A percentile compares a stretch with the other conserved stretches of the same genome.
These are phyloP conservation scores for Capsicum rhomboideum DNA, from an alignment of 257 asterid species.

Conservation along the genomic window DNA sequence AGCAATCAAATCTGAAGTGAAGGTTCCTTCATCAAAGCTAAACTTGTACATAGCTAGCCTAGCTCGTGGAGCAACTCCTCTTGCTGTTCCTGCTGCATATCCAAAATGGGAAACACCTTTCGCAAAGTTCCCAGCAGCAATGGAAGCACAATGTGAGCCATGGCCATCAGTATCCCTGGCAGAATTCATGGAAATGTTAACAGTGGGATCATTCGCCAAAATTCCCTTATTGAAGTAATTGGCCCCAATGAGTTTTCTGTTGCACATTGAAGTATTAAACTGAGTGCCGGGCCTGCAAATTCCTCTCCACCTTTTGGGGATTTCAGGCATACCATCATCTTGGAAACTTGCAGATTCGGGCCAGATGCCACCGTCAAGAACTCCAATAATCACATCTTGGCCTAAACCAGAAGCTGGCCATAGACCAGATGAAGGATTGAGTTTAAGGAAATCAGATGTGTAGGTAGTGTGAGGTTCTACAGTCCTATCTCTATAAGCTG, in stretches of 20 bases:
- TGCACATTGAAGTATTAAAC: constrained; percentile 19
- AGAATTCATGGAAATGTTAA: constrained; percentile 9
- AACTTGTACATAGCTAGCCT: too few species aligned
- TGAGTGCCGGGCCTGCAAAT: constrained; percentile 6
- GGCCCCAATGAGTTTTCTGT: constrained; percentile 17
- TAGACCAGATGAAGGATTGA: constrained; percentile 4
- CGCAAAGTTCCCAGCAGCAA: too few species aligned
- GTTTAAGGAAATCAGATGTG: constrained; percentile 8
- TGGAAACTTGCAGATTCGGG: not conserved
- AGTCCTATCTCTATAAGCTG: constrained; percentile 6
- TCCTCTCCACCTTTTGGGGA: constrained; percentile 19
- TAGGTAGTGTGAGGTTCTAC: constrained; percentile 10
- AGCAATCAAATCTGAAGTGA: too few species aligned
- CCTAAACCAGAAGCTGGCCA: constrained; percentile 16
- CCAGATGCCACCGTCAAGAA: constrained; percentile 7
- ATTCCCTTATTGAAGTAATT: constrained; percentile 15
- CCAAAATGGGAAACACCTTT: too few species aligned
- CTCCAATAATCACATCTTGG: constrained; percentile 11
- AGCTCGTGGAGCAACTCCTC: too few species aligned
- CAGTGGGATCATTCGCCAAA: constrained; percentile 6
- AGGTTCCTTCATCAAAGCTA: too few species aligned
- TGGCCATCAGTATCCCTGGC: too few species aligned
- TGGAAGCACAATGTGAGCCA: too few species aligned
- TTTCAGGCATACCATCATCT: constrained; percentile 4
- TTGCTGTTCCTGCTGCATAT: too few species aligned